These are phyloP conservation scores for Xylaria sp. DNA, from an alignment of 495 filamentous ascomycete species.

Conservation along the genomic window DNA sequence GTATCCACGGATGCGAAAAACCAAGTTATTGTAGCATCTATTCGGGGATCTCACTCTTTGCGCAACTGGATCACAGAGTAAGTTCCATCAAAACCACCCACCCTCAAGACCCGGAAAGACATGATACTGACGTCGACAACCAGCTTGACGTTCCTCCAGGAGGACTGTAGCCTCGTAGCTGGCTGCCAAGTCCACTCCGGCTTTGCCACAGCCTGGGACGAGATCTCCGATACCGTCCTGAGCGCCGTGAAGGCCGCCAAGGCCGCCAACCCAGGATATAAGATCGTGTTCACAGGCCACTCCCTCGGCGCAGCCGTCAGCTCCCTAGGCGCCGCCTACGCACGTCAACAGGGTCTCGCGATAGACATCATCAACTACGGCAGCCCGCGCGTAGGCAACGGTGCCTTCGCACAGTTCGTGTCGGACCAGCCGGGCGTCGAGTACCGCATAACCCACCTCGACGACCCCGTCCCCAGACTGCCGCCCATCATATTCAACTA, in stretches of 20 bases:
- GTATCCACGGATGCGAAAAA: constrained; percentile 70
- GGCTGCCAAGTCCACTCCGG: constrained; percentile 50
- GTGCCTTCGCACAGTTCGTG: constrained; percentile 62
- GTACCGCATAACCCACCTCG: constrained; percentile 70
- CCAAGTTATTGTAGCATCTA: constrained; percentile 68
- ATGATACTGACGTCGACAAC: not conserved
- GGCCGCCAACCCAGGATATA: constrained; percentile 55
- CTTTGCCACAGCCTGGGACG: constrained; percentile 48
- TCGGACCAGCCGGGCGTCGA: constrained; percentile 54
- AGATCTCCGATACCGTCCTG: constrained; percentile 36
- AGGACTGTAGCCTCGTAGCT: constrained; percentile 41
- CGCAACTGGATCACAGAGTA: constrained; percentile 73
- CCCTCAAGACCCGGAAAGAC: not conserved
- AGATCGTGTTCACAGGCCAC: constrained; percentile 69
- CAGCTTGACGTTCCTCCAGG: constrained; percentile 43
- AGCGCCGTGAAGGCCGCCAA: constrained; percentile 38
- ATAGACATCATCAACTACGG: constrained; percentile 68
- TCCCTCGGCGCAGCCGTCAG: constrained; percentile 73
- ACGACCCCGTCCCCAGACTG: constrained; percentile 71
- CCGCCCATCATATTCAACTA: constrained; percentile 64
- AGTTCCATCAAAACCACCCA: constrained; percentile 35
- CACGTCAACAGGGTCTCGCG: constrained; percentile 56
- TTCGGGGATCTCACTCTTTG: constrained; percentile 69
- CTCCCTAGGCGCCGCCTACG: constrained; percentile 63
- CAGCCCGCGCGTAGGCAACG: constrained; percentile 70